Evolutionary conservation across 2,329 filamentous ascomycete genomes (phyloP), one percentile per base, ranked within the genome.

Genomic region (Trichoderma atroviride): DNA sequence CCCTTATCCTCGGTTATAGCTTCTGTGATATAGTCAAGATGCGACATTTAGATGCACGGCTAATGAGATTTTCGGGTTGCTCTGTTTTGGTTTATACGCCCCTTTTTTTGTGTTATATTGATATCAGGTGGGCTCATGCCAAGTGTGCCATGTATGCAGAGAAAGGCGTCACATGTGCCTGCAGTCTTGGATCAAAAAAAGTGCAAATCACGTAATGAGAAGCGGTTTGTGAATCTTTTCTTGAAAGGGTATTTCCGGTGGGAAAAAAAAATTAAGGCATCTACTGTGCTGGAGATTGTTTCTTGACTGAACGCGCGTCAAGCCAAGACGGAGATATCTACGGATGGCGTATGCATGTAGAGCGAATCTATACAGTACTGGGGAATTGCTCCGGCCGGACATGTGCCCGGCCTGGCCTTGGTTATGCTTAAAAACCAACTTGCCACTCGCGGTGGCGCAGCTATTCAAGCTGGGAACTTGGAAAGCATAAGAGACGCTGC

Each of bases 101-200:
- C 52, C 50, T 56, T 24, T 33, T 24, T 24, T 24, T 56, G 16
- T 43, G n/a, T 31, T 31, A 52, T 35, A 13, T 35, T 13, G 33
- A 62, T 56, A 56, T 55, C 40, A 43, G 40, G 53, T 50, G 47
- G n/a, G 63, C 24, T 27, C 11, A 6, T 66, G 62, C 62, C 53
- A 66, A 57, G 62, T 40, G 31, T 37, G 37, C 37, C 53, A 57
- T 58, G 24, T 66, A 47, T 66, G 62, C 53, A 66, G 62, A 11
- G 52, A 66, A 35, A n/a, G 52, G 37, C 62, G 43, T 66, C 62
- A 65, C 62, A 65, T 65, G 62, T 37, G 33, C 33, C 27, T 10
- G 22, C 6, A 29, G 33, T 40, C 37, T 31, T 9, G 16, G 40
- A 43, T 43, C 19, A 27, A 9, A 9, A 9, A 9, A 16, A 19